These are phyloP conservation scores for Cotoneaster glaucophyllus DNA, from an alignment of 306 rosid genomes.

Conservation along the genomic window DNA sequence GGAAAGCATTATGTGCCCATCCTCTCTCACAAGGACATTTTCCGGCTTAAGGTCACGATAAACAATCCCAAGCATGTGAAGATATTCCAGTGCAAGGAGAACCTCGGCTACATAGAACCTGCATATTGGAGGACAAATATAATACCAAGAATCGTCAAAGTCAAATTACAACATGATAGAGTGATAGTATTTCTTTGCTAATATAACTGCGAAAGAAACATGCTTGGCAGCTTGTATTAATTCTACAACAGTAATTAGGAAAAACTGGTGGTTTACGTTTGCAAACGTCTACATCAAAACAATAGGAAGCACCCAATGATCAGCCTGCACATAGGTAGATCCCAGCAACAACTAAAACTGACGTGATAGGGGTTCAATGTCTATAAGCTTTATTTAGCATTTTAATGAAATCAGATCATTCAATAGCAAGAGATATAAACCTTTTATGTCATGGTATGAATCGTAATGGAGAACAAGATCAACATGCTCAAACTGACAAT, in stretches of 20 bases:
- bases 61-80: conserved; percentile 57
- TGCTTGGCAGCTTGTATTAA: not conserved
- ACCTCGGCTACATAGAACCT: conserved; percentile 52
- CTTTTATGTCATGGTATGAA: not conserved
- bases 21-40: conserved; percentile 53
- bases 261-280: not conserved
- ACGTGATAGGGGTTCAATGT: not conserved
- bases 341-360: not conserved
- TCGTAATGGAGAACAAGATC: not conserved
- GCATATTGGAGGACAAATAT: conserved; percentile 3
- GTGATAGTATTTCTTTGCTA: not conserved
- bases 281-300: not conserved
- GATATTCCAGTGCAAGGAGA: conserved; percentile 51
- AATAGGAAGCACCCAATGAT: not conserved
- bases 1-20: conserved; percentile 55
- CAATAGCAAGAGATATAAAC: not conserved
- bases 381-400: not conserved
- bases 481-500: not conserved
- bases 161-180: not conserved
- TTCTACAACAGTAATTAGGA: not conserved
- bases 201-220: not conserved
- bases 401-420: not conserved
- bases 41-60: conserved; percentile 59
- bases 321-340: not conserved
- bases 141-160: not conserved